phyloP scores from a whole-genome alignment of 2,329 filamentous ascomycete genomes.

The Botryotinia narcissicola region DNA sequence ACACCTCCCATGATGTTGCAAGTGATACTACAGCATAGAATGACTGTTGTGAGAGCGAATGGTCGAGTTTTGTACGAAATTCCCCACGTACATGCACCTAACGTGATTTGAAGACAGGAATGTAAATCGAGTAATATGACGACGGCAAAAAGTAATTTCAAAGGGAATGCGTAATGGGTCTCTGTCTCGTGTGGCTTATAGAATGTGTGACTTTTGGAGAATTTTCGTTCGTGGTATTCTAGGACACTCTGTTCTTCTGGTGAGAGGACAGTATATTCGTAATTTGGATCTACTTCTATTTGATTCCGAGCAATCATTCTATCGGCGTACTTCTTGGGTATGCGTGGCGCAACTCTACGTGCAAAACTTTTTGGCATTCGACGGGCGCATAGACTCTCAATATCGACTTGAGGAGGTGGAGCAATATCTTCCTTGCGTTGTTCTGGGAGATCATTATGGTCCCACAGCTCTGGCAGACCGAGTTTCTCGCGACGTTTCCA shows the following conservation, averaged over 20 bases:
- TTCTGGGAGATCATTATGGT: constrained; percentile 52
- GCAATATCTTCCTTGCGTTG: constrained; percentile 41
- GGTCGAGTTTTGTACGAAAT: constrained; percentile 69
- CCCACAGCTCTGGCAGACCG: constrained; percentile 58
- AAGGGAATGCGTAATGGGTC: constrained; percentile 76
- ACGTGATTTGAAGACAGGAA: constrained; percentile 73
- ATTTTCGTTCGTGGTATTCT: constrained; percentile 73
- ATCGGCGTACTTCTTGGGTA: constrained; percentile 30
- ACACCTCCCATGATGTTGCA: constrained; percentile 75
- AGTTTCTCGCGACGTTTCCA: constrained; percentile 53
- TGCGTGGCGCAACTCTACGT: constrained; percentile 26
- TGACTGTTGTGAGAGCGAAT: constrained; percentile 72
- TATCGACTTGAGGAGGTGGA: constrained; percentile 41
- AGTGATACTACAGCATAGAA: constrained; percentile 73
- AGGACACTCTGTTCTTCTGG: constrained; percentile 66
- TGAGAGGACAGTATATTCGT: constrained; percentile 61
- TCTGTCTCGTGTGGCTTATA: constrained; percentile 85
- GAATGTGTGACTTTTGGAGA: constrained; percentile 81
- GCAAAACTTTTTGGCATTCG: constrained; percentile 28
- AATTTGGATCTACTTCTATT: constrained; percentile 26
- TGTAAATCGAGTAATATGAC: constrained; percentile 76
- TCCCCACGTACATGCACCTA: constrained; percentile 75
- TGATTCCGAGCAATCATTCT: constrained; percentile 25
- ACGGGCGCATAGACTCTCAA: constrained; percentile 36
- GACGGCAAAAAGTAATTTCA: constrained; percentile 69